Evolutionary conservation across 257 asterid genomes (phyloP).

Genomic region (Capsicum baccatum): DNA sequence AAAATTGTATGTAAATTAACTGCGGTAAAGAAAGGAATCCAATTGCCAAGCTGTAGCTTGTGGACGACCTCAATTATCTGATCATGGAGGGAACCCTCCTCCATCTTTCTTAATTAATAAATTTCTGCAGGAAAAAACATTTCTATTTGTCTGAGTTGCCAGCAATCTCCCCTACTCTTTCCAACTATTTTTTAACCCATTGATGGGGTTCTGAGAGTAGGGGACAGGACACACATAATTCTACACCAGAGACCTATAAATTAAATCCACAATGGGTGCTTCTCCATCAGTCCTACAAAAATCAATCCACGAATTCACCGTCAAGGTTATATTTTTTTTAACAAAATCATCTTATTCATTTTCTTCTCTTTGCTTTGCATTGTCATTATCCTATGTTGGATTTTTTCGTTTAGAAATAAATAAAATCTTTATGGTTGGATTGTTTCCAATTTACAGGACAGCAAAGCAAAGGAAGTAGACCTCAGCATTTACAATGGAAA

Average conservation of each 20-base stretch:
- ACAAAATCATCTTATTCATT: not conserved
- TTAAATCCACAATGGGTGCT: not conserved
- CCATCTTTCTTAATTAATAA: not conserved
- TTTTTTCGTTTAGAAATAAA: not conserved
- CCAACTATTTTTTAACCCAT: not conserved
- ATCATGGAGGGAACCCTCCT: not conserved
- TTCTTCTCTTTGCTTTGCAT: not conserved
- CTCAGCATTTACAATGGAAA: constrained; percentile 72
- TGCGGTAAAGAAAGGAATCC: not conserved
- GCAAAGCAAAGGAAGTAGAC: constrained; percentile 69
- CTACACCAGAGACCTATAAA: not conserved
- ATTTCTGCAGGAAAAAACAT: too few relatives aligned
- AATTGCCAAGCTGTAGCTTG: not conserved
- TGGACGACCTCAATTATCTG: not conserved
- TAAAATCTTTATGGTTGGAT: not conserved
- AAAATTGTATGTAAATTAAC: too few relatives aligned
- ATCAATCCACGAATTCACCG: constrained; percentile 75
- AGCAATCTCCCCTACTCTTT: not conserved
- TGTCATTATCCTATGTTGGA: not conserved
- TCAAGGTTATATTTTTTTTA: constrained; percentile 53
- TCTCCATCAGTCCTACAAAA: constrained; percentile 44
- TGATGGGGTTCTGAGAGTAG: not conserved
- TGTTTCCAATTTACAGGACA: constrained; percentile 49
- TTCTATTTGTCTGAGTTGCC: not conserved
- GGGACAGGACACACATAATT: not conserved